Percentiles rank a stretch among this genome's conserved stretches.
Conservation (phyloP, 2,329 filamentous ascomycete genomes). For the Moelleriella libera region DNA sequence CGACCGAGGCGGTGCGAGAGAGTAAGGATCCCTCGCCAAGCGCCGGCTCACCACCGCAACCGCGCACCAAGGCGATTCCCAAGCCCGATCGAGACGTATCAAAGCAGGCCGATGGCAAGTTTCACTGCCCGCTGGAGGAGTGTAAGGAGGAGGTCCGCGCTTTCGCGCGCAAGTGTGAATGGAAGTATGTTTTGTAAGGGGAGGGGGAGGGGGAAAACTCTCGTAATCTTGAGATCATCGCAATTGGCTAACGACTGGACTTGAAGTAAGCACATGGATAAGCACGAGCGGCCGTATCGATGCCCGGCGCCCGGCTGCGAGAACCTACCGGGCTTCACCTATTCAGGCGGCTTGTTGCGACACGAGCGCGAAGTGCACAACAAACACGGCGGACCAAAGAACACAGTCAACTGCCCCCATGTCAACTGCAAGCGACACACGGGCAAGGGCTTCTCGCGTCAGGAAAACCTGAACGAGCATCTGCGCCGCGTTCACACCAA, state of each 20-base stretch:
- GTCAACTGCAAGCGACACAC: conserved; percentile 77
- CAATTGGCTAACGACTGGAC: neutral
- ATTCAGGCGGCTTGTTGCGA: conserved; percentile 75
- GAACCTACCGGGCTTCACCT: conserved; percentile 88
- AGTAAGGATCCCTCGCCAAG: conserved; percentile 20
- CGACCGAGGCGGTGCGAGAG: conserved; percentile 15
- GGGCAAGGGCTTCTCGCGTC: conserved; percentile 80
- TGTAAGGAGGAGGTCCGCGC: conserved; percentile 51
- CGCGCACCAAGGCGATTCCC: conserved; percentile 36
- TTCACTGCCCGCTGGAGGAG: conserved; percentile 55
- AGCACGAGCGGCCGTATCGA: conserved; percentile 86
- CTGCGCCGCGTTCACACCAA: conserved; percentile 73
- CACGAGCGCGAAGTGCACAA: conserved; percentile 91
- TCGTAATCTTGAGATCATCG: too few relatives aligned
- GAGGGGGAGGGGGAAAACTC: neutral
- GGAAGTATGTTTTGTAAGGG: conserved; percentile 55
- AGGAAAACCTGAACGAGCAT: conserved; percentile 91
- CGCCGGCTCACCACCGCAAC: conserved; percentile 16
- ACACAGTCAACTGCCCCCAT: conserved; percentile 76
- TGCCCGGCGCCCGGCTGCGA: conserved; percentile 73
- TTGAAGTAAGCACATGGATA: conserved; percentile 90
- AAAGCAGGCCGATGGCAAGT: conserved; percentile 61
- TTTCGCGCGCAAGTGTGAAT: conserved; percentile 81
- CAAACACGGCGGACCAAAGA: conserved; percentile 78
- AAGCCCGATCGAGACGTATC: conserved; percentile 43